phyloP scores from a whole-genome alignment of 2,329 filamentous ascomycete genomes.

The Phyllosticta capitalensis region DNA sequence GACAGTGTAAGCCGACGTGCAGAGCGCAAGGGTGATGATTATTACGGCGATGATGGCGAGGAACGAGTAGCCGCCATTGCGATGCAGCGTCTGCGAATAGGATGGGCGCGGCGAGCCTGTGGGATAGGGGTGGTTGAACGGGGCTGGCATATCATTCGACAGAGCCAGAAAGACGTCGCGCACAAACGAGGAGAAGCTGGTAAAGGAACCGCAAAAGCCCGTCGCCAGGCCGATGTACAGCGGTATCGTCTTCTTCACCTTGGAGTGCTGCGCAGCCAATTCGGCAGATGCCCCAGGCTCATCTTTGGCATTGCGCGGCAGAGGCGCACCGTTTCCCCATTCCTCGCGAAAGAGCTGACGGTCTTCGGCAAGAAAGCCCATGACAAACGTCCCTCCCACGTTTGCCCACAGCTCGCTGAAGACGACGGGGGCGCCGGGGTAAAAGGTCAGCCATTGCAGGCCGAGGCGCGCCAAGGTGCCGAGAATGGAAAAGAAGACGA shows the following conservation, averaged over 20 bases:
- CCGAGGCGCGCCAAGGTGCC: slow-evolving; percentile 79
- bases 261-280: slow-evolving; percentile 18
- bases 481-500: slow-evolving; percentile 75
- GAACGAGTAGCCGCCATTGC: slow-evolving; percentile 71
- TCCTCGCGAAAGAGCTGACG: slow-evolving; percentile 62
- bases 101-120: slow-evolving; percentile 21
- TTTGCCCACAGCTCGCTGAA: slow-evolving; percentile 82
- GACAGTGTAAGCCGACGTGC: slow-evolving; percentile 56
- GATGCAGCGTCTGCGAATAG: slow-evolving; percentile 27
- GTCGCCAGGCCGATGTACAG: slow-evolving; percentile 80
- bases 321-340: slow-evolving; percentile 41
- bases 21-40: slow-evolving; percentile 62
- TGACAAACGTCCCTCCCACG: slow-evolving; percentile 66
- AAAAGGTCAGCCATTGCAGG: slow-evolving; percentile 67
- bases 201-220: slow-evolving; percentile 83
- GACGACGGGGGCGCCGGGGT: slow-evolving; percentile 64
- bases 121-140: slow-evolving; percentile 32
- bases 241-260: slow-evolving; percentile 75
- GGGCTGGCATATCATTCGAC: slow-evolving; percentile 59
- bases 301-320: slow-evolving; percentile 35
- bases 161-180: slow-evolving; percentile 71
- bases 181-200: slow-evolving; percentile 80
- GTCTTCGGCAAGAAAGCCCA: slow-evolving; percentile 82
- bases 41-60: slow-evolving; percentile 69
- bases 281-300: slow-evolving; percentile 22